A percentile compares a stretch with the other conserved stretches of the same genome.
Evolutionary conservation across 352 stramenopile species (phyloP).

Genomic region (Pythium apleroticum): DNA sequence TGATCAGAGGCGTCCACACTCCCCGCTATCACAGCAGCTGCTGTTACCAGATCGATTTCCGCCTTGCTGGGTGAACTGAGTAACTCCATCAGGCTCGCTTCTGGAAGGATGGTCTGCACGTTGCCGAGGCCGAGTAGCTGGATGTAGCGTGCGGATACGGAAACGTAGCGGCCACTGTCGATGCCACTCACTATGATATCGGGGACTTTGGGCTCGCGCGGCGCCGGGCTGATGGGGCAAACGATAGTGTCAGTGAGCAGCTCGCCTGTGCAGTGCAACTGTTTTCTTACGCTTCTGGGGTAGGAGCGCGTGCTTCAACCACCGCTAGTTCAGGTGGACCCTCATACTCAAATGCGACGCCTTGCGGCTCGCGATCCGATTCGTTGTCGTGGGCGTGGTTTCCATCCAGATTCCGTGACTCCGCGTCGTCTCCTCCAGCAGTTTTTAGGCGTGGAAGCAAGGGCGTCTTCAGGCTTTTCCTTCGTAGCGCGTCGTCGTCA

Average conservation of each 20-base stretch:
- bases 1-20: neutral
- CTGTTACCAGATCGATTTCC: conserved; percentile 52
- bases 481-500: neutral
- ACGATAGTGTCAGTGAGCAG: neutral
- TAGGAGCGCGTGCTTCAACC: neutral
- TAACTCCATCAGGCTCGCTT: conserved; percentile 39
- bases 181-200: conserved; percentile 59
- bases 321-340: conserved; percentile 13
- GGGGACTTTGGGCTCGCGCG: conserved; percentile 50
- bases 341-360: conserved; percentile 50
- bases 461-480: neutral
- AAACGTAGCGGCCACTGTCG: conserved; percentile 35
- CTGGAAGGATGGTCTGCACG: conserved; percentile 36
- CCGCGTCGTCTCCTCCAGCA: conserved; percentile 7
- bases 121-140: conserved; percentile 65
- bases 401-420: conserved; percentile 1
- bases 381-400: conserved; percentile 26
- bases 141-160: conserved; percentile 65
- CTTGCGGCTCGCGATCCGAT: conserved; percentile 28
- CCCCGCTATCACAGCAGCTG: neutral
- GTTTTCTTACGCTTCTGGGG: conserved; percentile 10
- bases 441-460: conserved; percentile 6
- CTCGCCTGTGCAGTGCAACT: neutral
- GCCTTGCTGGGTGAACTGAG: conserved; percentile 34
- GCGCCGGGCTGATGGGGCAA: conserved; percentile 11